Evolutionary conservation across 2,329 filamentous ascomycete species (phyloP), one percentile per base, ranked within the genome.

Genomic region (Fusarium sp.): DNA sequence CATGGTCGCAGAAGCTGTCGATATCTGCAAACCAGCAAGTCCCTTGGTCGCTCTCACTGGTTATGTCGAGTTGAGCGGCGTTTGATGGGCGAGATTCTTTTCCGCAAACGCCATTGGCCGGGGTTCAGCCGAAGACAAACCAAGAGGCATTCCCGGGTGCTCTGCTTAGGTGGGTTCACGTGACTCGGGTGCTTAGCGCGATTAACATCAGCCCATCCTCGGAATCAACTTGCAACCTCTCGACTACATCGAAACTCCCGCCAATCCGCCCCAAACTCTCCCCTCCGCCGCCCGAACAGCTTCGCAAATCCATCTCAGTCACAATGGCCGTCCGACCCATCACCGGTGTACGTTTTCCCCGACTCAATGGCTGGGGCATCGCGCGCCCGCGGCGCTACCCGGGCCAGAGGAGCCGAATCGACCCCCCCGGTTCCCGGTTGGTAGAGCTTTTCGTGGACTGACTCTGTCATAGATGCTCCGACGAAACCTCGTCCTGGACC

Each of bases 271-370:
- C 61, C 68, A 67, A 71, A 72, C 67, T 73, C 76, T 72, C 69
- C 66, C 69, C 75, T 75, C 72, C 70, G 68, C 68, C 65, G 54
- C 63, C 65, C 67, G 64, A 73, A 72, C 65, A 72, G 75, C 66
- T 79, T 73, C 65, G 65, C 62, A 76, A 77, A 74, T 73, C 71
- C 45, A 75, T 67, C 54, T 68, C 67, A 66, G 68, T 83, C 82
- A 85, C 76, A 83, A 90, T 90, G 87, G 87, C 88, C 78, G 80
- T 90, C 82, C 84, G 85, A 79, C 89, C 88, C 70, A 89, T 91
- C 77, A 89, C 88, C 75, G 89, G 89, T 80, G 89, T 91, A 90
- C 74, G 89, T 89, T 69, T 74, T 22, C 57, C 48, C 48, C 43
- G 65, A 65, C 69, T 70, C 82, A 83, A 85, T 84, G 80, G 80